Evolutionary conservation across 2,329 filamentous ascomycete genomes (phyloP), one percentile per base, ranked within the genome.

Genomic region (Lasiodiplodia hormozganensis): DNA sequence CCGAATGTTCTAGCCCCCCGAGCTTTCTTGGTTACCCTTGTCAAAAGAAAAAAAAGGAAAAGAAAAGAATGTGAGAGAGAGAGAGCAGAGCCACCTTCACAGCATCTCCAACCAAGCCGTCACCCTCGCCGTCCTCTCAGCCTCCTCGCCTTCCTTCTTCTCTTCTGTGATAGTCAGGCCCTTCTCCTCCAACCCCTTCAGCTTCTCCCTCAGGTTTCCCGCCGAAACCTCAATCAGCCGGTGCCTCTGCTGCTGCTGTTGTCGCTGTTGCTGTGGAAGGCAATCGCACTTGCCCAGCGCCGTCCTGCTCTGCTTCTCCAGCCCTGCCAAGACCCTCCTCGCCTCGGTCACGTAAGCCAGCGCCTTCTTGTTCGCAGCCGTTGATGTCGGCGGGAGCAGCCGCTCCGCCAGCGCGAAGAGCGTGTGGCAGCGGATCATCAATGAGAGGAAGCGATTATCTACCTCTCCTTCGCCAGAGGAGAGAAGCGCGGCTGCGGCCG

Each of bases 361-460:
- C 40, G 58, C 58, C 36, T n/a, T 43, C 34, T 7, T n/a, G 43
- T 47, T 47, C 43, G 43, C 11, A n/a, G 18, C 18, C 11, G 43
- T n/a, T n/a, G 43, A 47, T n/a, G 43, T 47, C n/a, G 43, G 12
- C 10, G 54, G 18, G 4, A 34, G 21, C n/a, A 58, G 31, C 21
- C 56, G 56, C 38, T 43, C 56, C 21, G 56, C 56, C 21, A 60
- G 38, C 36, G 21, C n/a, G 38, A 28, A 47, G 12, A 60, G 56
- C 56, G 56, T 60, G 38, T 60, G 56, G 56, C 56, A 47, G 36
- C 56, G 36, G 56, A 60, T 60, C 38, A 60, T n/a, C 4, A 16
- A 12, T 6, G 36, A 23, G n/a, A 58, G 56, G 21, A 58, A 43
- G 18, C 16, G 40, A 18, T 14, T 18, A 8, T 43, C 40, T 8